Evolutionary conservation across 306 rosid species (phyloP), one percentile per base, ranked within the genome.

Genomic region (Medicago lupulina): DNA sequence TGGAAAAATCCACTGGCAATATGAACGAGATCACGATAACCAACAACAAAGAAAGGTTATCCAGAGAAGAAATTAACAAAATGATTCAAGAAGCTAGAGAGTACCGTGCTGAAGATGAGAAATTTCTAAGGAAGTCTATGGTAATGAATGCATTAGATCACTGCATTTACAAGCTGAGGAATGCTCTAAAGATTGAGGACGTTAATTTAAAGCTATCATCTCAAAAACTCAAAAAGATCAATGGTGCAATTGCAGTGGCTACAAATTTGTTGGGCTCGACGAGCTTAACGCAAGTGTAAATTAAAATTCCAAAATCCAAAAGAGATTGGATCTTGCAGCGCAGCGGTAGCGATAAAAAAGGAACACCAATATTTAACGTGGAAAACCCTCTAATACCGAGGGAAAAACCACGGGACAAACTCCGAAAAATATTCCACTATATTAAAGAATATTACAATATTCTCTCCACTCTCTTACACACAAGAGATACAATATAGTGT

Each of bases 41-140:
- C 23, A 90, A 81, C 11, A 83, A 77, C 4, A 75, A 70, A 71
- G 82, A 68, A 3, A 74, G 86, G 16, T 18, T 85, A 36, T 81
- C 90, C 0, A 67, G 58, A 47, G 76, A 70, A 4, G 86, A 86
- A 67, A 86, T 88, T n/a, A 61, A 73, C 62, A 82, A 75, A 80
- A 66, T 85, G 85, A 75, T 83, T 16, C 10, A 74, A 17, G 89
- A 85, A 66, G 89, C 88, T 0, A 60, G 79, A 75, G 36, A 47
- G 39, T 83, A 83, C 81, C 50, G 81, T 63, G 71, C 53, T 0
- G 88, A 89, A 21, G 91, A 89, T 1, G 84, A 66, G 25, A 80
- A 63, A 53, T 82, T 70, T 67, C 71, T 62, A 75, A 72, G 75
- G 76, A 85, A 76, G 71, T 84, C 65, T 0, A 72, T 63, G 0